A percentile compares a stretch with the other conserved stretches of the same genome.
Conservation (phyloP, 805 yeast genomes). For the Jamesozyma jinghongensis region DNA sequence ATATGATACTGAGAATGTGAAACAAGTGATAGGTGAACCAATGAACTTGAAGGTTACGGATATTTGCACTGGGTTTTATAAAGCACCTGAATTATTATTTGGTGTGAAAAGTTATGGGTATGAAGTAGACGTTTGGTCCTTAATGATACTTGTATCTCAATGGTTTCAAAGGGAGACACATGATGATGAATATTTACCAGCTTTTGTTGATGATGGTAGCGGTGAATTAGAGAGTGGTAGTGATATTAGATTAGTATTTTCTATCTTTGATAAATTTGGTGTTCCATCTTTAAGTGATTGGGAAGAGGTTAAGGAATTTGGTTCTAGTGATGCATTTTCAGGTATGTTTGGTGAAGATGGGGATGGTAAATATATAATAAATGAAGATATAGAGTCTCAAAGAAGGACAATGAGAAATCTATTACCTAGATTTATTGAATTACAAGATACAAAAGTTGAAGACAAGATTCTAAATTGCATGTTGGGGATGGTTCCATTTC, state of each 20-base stretch:
- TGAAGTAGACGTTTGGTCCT: conserved; percentile 65
- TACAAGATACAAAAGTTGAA: conserved; percentile 6
- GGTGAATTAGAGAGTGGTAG: conserved; percentile 29
- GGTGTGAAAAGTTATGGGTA: conserved; percentile 46
- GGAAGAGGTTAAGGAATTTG: conserved; percentile 31
- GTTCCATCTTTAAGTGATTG: conserved; percentile 42
- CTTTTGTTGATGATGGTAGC: conserved; percentile 24
- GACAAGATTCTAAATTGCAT: conserved; percentile 29
- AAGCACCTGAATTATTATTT: conserved; percentile 68
- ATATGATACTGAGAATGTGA: conserved; percentile 26
- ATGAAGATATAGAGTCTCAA: conserved; percentile 8
- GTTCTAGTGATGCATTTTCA: conserved; percentile 26
- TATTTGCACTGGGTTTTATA: conserved; percentile 60
- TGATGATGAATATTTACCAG: conserved; percentile 14
- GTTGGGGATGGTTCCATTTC: conserved; percentile 36
- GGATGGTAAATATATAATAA: conserved; percentile 17
- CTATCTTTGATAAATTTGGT: conserved; percentile 52
- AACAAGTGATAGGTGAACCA: conserved; percentile 20
- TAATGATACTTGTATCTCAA: conserved; percentile 50
- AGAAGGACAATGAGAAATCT: conserved; percentile 6
- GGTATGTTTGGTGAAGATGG: conserved; percentile 29
- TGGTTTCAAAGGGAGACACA: conserved; percentile 34
- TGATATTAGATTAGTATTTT: conserved; percentile 52
- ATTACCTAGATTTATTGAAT: conserved; percentile 18
- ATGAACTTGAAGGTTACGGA: conserved; percentile 32